A percentile compares a stretch with the other conserved stretches of the same genome.
phyloP scores from a whole-genome alignment of 306 rosid genomes.

The Lotus japonicus region DNA sequence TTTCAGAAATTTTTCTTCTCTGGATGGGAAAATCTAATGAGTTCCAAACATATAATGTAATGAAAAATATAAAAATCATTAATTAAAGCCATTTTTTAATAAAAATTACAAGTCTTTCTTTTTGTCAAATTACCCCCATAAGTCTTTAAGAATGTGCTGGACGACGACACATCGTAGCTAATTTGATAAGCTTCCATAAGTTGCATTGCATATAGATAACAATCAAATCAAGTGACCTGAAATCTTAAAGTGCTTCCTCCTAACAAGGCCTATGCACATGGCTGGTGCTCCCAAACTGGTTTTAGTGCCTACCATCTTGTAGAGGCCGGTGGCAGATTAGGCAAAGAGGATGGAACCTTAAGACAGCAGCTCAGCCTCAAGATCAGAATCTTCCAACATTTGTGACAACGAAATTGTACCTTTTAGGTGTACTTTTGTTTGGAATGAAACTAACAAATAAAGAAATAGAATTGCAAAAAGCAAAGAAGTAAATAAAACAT shows the following conservation, averaged over 20 bases:
- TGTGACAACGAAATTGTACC: neutral
- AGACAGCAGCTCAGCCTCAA: neutral
- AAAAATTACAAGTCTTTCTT: too few species aligned
- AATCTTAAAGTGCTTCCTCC: neutral
- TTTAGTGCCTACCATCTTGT: conserved; percentile 9
- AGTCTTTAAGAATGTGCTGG: too few species aligned
- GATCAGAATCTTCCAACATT: neutral
- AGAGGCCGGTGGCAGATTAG: conserved; percentile 28
- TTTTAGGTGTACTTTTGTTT: neutral
- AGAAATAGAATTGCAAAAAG: neutral
- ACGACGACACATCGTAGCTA: neutral
- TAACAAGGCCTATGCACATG: conserved; percentile 15
- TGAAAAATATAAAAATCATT: neutral
- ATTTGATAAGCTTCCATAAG: neutral
- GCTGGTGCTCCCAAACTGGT: neutral
- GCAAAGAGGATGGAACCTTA: neutral
- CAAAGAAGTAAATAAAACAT: neutral
- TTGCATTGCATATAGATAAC: neutral
- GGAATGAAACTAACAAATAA: neutral
- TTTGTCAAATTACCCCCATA: too few species aligned
- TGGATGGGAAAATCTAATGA: too few species aligned
- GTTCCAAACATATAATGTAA: too few species aligned
- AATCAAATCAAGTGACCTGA: conserved; percentile 1
- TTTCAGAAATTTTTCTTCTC: too few species aligned
- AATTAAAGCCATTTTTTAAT: neutral